Evolutionary conservation across 176 grass and related monocot species (phyloP), one percentile per base, ranked within the genome.

Genomic region (Musa acuminata): DNA sequence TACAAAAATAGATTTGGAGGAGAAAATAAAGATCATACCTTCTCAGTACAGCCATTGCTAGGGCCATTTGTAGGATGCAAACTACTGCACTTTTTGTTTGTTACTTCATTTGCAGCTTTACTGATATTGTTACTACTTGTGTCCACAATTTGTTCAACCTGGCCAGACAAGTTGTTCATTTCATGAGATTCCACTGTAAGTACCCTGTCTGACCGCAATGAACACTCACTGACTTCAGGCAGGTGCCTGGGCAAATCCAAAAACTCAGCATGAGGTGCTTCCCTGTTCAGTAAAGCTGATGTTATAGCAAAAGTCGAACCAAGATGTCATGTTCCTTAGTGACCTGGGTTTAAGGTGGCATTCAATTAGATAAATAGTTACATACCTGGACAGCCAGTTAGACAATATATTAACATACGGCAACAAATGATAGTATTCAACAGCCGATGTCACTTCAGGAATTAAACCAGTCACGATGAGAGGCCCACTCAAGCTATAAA

Each of bases 361-460:
- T 48, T 20, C 67, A 13, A 17, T 7, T 69, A 69, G 29, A 69
- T 49, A 70, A 70, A 65, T 27, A 10, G 50, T 52, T 66, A 81
- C n/a, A 71, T 84, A 88, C 89, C 86, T 84, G 72, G 75, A 43
- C 9, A 77, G 11, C 72, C 80, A 49, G 25, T 79, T 69, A 43
- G 72, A 53, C 16, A 92, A 49, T 71, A 86, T 64, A 13, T 88
- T 55, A 52, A 77, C 77, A 77, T 92, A 92, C 10, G 89, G 89
- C 55, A 92, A 82, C 63, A 91, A 53, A 60, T 84, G 83, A 53
- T 88, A 91, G 59, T 55, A 80, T 0, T 85, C 83, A 75, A 87
- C 85, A 52, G 83, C 85, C 63, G 16, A 20, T 75, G 83, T 85
- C 29, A 81, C 84, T 24, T 5, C 55, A 52, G 50, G 77, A 57